Percentiles rank a stretch among this genome's conserved stretches.
These are phyloP conservation scores for Didymosphaeria variabile DNA, from an alignment of 2,329 filamentous ascomycete species.

Conservation along the genomic window DNA sequence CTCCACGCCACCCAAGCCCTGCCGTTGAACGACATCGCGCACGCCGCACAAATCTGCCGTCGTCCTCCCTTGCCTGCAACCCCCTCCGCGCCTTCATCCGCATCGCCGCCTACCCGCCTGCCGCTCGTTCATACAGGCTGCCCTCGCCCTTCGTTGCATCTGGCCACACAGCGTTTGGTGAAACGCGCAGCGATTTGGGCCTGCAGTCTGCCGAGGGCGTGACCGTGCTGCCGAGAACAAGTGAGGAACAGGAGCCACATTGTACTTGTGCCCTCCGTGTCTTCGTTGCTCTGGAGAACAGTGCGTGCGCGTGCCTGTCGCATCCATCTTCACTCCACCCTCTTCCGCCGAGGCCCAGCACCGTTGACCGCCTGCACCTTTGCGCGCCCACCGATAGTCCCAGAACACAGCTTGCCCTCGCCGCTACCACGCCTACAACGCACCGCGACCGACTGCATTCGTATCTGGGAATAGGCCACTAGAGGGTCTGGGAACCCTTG, in stretches of 20 bases:
- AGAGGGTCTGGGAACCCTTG: conserved; percentile 21
- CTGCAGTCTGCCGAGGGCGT: conserved; percentile 18
- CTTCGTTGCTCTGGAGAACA: conserved; percentile 9
- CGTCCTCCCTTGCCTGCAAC: neutral
- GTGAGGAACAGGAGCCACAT: conserved; percentile 10
- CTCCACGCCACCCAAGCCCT: conserved; percentile 13
- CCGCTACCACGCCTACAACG: conserved; percentile 3
- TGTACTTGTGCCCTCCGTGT: conserved; percentile 8
- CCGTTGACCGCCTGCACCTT: conserved; percentile 8
- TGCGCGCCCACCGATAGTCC: conserved; percentile 25
- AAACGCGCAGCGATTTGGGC: conserved; percentile 43
- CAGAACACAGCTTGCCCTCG: conserved; percentile 3
- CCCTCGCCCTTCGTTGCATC: conserved; percentile 15
- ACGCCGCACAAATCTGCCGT: neutral
- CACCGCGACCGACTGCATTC: conserved; percentile 7
- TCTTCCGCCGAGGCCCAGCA: conserved; percentile 5
- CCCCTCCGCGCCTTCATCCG: conserved; percentile 13
- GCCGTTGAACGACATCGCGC: neutral
- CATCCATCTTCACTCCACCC: conserved; percentile 13
- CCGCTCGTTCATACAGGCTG: conserved; percentile 19
- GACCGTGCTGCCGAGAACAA: conserved; percentile 12
- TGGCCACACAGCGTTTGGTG: conserved; percentile 41
- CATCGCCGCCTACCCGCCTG: conserved; percentile 15
- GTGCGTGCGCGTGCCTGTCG: conserved; percentile 14
- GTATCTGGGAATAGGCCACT: conserved; percentile 3